Base-by-base conservation (phyloP, 202 grass and related monocot genomes). In the Bolboschoenoplectus hybrid region DNA sequence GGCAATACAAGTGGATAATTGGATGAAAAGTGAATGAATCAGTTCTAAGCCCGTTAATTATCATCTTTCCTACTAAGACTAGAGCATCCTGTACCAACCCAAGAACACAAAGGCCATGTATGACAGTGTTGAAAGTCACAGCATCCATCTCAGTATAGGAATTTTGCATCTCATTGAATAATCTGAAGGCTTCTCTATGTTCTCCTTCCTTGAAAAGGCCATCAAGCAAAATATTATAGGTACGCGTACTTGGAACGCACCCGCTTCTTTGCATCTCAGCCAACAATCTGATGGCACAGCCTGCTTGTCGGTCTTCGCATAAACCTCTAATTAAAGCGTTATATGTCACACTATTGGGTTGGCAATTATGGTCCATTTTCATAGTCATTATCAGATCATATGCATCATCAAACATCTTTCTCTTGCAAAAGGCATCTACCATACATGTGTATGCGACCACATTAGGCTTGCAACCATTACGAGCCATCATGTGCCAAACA, bases 401-500 rank as follows among this genome's bases (percentile, higher is more conserved):
- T 3, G 93, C 93, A 87, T 91, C 84, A 81, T 95, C 89, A 91
- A 98, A 98, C 91, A 92, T 91, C 67, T 77, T 20, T 73, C 85
- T 88, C 88, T 88, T 89, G 87, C 93, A 98, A 64, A 93, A 84
- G 43, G 90, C 87, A 87, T 90, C 90, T 13, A 93, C 84, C 90
- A 95, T 91, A 84, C 90, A 93, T 0, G 93, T 95, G 83, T 98
- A 98, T 58, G 94, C 82, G 19, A 95, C 81, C 45, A 93, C 91
- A 56, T 95, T 98, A 67, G 91, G 91, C 86, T 91, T 98, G 90
- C 86, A 95, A 78, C 93, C 86, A 47, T 61, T 70, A 77, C 11
- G 65, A 85, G 74, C 74, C 93, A 98, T 93, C 66, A 83, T 87
- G 68, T 89, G 84, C 95, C 93, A 98, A 74, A 93, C 78, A 40